A percentile compares a stretch with the other conserved stretches of the same genome.
Conservation (phyloP, 805 yeast genomes). For the Saccharomycopsis selenospora region DNA sequence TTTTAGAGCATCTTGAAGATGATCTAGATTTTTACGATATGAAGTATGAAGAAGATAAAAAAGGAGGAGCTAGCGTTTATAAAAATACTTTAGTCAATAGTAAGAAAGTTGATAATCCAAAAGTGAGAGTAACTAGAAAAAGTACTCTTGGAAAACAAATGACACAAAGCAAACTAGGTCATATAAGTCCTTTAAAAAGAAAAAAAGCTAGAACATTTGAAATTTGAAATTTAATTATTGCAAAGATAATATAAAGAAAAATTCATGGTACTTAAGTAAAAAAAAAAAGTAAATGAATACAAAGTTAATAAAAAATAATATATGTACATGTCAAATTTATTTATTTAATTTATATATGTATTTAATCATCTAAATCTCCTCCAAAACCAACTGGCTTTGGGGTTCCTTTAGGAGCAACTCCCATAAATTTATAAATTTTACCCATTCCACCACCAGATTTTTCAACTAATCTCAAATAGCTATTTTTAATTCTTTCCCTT, state of each 20-base stretch:
- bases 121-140: not conserved
- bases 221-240: too few species aligned
- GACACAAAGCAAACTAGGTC: not conserved
- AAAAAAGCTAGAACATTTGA: not conserved
- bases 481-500: slow-evolving; percentile 44
- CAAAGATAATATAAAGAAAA: too few species aligned
- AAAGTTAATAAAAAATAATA: too few species aligned
- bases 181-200: not conserved
- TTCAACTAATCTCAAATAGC: slow-evolving; percentile 59
- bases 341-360: too few species aligned
- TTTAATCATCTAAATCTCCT: slow-evolving; percentile 22
- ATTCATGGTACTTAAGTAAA: too few species aligned
- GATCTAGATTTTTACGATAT: not conserved
- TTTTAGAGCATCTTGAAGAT: not conserved
- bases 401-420: slow-evolving; percentile 43
- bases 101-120: too few species aligned
- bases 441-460: slow-evolving; percentile 66
- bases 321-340: too few species aligned
- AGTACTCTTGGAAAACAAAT: not conserved
- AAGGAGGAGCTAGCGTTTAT: not conserved
- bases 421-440: slow-evolving; percentile 63
- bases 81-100: too few species aligned
- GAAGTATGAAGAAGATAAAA: not conserved
- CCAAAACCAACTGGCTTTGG: slow-evolving; percentile 51
- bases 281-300: too few species aligned